A percentile compares a stretch with the other conserved stretches of the same genome.
Conservation (phyloP, 2,329 filamentous ascomycete species). For the Penicillium sp. region DNA sequence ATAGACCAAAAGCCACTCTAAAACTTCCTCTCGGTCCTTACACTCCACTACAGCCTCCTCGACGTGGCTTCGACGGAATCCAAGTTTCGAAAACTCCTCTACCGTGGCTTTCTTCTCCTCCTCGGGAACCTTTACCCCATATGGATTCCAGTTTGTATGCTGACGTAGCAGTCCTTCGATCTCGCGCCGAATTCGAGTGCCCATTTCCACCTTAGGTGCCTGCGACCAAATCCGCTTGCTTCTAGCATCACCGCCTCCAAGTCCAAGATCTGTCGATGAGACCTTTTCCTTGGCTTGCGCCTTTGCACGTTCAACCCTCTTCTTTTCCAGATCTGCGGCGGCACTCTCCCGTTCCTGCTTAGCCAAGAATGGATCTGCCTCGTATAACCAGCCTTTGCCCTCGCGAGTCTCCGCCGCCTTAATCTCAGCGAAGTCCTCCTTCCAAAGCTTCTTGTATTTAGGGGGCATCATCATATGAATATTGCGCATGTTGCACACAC, state of each 20-base stretch:
- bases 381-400: slow-evolving; percentile 84
- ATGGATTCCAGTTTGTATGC: slow-evolving; percentile 83
- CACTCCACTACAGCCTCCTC: slow-evolving; percentile 85
- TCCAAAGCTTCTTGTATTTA: slow-evolving; percentile 87
- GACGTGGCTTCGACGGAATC: slow-evolving; percentile 85
- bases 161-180: slow-evolving; percentile 77
- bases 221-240: slow-evolving; percentile 75
- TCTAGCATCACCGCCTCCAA: slow-evolving; percentile 38
- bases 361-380: slow-evolving; percentile 87
- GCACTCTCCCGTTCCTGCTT: slow-evolving; percentile 77
- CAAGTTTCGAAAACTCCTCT: slow-evolving; percentile 73
- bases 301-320: slow-evolving; percentile 68
- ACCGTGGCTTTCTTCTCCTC: slow-evolving; percentile 61
- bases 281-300: slow-evolving; percentile 64
- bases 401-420: slow-evolving; percentile 79
- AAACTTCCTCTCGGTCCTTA: slow-evolving; percentile 85
- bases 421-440: slow-evolving; percentile 76
- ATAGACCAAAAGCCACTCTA: slow-evolving; percentile 96
- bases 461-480: slow-evolving; percentile 92
- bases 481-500: slow-evolving; percentile 94
- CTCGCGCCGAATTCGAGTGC: slow-evolving; percentile 72
- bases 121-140: slow-evolving; percentile 65
- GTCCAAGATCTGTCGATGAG: slow-evolving; percentile 58
- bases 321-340: slow-evolving; percentile 74
- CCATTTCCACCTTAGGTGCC: slow-evolving; percentile 91